Evolutionary conservation across 305 asterid species (phyloP).

Genomic region (Fraxinus floribunda): DNA sequence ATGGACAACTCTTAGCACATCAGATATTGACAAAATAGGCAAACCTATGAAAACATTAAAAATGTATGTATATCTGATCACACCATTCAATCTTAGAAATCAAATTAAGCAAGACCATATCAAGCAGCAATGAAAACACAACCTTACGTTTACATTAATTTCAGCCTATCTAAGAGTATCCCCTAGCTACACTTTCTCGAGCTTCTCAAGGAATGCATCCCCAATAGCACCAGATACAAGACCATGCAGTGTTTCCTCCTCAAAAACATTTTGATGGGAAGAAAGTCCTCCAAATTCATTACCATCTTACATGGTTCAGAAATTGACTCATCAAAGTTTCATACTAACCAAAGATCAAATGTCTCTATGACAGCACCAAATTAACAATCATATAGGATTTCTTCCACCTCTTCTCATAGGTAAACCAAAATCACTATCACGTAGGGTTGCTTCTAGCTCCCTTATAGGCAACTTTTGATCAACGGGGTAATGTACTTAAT

Average conservation of each 20-base stretch:
- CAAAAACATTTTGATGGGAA: background rate
- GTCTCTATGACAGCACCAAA: background rate
- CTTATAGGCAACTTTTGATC: background rate
- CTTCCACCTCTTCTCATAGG: background rate
- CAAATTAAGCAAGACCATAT: background rate
- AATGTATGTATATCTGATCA: background rate
- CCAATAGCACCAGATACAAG: background rate
- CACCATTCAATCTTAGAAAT: background rate
- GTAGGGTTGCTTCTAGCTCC: background rate
- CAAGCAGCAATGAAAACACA: background rate
- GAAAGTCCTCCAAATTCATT: background rate
- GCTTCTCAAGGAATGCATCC: background rate
- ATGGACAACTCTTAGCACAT: background rate
- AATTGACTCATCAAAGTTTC: background rate
- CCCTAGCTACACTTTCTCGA: background rate
- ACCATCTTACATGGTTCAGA: background rate
- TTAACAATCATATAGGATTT: background rate
- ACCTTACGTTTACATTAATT: background rate
- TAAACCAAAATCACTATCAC: background rate
- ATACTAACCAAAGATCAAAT: background rate
- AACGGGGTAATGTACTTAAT: background rate
- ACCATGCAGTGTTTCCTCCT: background rate
- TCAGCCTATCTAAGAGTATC: background rate
- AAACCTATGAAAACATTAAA: background rate
- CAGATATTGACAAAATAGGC: background rate